phyloP scores from a whole-genome alignment of 306 rosid genomes.

The Coriaria nepalensis region DNA sequence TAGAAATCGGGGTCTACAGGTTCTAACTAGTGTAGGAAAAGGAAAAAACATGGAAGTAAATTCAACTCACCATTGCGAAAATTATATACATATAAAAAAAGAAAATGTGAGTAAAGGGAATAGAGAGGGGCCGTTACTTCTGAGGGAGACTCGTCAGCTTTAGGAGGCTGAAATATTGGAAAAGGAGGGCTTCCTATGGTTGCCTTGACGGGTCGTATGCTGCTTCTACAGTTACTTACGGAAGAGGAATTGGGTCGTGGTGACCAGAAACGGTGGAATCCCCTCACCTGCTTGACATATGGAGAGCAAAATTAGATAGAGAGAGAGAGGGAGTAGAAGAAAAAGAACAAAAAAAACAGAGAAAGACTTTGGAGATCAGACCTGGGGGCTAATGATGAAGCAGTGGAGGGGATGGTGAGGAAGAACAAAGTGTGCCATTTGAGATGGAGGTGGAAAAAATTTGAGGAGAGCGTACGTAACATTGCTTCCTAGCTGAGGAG shows the following conservation, averaged over 20 bases:
- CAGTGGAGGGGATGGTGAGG: constrained; percentile 39
- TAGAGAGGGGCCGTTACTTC: constrained; percentile 31
- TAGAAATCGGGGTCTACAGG: constrained; percentile 93
- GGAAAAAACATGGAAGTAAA: too few relatives aligned
- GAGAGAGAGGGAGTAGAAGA: neutral
- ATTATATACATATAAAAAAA: constrained; percentile 2
- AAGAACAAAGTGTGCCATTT: constrained; percentile 52
- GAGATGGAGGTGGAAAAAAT: too few relatives aligned
- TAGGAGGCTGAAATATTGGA: constrained; percentile 47
- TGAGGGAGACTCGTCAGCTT: constrained; percentile 38
- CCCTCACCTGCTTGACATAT: constrained; percentile 30
- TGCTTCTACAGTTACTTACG: constrained; percentile 18
- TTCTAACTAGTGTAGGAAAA: constrained; percentile 44
- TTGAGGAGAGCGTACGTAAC: too few relatives aligned
- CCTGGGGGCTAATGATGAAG: constrained; percentile 51
- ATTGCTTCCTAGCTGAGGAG: too few relatives aligned
- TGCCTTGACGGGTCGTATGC: constrained; percentile 39
- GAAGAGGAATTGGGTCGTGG: constrained; percentile 29
- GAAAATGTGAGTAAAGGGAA: neutral
- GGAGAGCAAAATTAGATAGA: constrained; percentile 3
- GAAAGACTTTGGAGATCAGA: constrained; percentile 13
- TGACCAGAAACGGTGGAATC: constrained; percentile 27
- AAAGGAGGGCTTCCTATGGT: constrained; percentile 34
- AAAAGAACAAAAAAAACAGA: constrained; percentile 6
- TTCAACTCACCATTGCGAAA: too few relatives aligned